Percentiles rank a stretch among this genome's conserved stretches.
These are phyloP conservation scores for Fraxinus latifolia DNA, from an alignment of 305 asterid genomes.

Conservation along the genomic window DNA sequence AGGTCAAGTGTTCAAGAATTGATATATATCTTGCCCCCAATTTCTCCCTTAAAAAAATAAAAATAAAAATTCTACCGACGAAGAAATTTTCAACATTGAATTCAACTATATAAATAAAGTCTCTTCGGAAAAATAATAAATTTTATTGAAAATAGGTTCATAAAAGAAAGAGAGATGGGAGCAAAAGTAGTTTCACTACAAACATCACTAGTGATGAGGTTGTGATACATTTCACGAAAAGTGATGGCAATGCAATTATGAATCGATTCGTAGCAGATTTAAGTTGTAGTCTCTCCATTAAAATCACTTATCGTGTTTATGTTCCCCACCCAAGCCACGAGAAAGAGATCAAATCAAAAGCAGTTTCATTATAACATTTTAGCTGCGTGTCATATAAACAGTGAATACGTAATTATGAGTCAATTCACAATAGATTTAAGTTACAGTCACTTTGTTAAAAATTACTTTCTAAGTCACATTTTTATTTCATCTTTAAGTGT, in stretches of 20 bases:
- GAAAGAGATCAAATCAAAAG: background rate
- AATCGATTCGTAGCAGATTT: background rate
- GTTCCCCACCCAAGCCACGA: background rate
- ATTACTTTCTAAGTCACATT: background rate
- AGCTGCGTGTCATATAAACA: background rate
- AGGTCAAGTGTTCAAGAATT: background rate
- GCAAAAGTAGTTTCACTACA: background rate
- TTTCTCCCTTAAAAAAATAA: background rate
- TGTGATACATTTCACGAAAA: background rate
- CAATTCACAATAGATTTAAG: background rate
- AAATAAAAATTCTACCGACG: background rate
- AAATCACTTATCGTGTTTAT: background rate
- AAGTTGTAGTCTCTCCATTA: background rate
- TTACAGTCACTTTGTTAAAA: background rate
- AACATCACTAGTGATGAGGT: background rate
- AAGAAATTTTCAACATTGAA: background rate
- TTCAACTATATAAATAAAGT: background rate
- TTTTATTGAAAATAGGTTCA: background rate
- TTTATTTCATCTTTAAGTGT: background rate
- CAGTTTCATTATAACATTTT: background rate
- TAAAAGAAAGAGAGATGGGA: background rate
- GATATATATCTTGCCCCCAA: background rate
- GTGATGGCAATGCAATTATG: background rate
- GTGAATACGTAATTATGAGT: background rate
- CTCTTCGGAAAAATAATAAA: background rate